These are phyloP conservation scores for Pseudopithomyces chartarum DNA, from an alignment of 2,329 filamentous ascomycete genomes.

Conservation along the genomic window DNA sequence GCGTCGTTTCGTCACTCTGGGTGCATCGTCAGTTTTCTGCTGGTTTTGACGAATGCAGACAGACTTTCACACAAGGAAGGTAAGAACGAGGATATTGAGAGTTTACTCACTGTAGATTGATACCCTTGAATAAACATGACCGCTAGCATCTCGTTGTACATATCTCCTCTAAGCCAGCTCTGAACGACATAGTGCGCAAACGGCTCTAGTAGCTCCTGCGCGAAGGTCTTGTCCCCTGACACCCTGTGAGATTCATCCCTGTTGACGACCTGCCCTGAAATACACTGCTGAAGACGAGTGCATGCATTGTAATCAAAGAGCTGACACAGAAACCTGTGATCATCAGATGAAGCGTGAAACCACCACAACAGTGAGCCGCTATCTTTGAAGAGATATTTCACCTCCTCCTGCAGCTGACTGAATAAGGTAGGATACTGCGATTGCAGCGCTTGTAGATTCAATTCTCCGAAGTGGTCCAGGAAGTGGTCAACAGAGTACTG, in stretches of 20 bases:
- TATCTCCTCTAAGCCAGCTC: not conserved
- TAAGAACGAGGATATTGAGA: not conserved
- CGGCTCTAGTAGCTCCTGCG: not conserved
- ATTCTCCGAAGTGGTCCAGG: not conserved
- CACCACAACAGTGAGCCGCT: not conserved
- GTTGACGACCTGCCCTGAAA: not conserved
- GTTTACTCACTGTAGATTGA: not conserved
- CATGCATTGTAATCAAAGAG: not conserved
- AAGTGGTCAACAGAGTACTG: not conserved
- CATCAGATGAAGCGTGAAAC: not conserved
- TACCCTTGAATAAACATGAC: not conserved
- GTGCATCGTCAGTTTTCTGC: not conserved
- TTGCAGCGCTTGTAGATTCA: not conserved
- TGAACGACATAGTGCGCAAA: not conserved
- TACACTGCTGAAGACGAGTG: not conserved
- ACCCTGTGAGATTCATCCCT: too few relatives aligned
- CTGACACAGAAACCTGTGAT: not conserved
- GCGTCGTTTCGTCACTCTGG: not conserved
- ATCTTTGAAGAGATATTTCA: not conserved
- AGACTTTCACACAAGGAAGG: not conserved
- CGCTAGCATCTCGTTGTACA: not conserved
- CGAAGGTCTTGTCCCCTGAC: not conserved
- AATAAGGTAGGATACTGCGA: not conserved
- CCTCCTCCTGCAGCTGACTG: not conserved
- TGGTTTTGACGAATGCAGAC: not conserved